Base-by-base conservation (phyloP, 176 grass and related monocot genomes). In the Dendrocalamus sinicus region DNA sequence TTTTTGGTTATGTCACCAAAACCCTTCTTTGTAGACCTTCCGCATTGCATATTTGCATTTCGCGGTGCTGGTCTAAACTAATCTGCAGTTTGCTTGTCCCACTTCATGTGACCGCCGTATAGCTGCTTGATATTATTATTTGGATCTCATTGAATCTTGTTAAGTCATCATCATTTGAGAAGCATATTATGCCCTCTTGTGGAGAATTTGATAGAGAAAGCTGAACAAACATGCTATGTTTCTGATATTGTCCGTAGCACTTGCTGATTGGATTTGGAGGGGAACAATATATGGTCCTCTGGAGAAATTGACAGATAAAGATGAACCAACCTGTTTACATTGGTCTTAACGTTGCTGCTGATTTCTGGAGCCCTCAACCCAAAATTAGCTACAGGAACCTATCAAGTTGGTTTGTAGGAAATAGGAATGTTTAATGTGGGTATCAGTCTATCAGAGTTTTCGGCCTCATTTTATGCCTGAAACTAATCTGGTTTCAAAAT, bases 151-250 rank as follows among this genome's bases (percentile, higher is more conserved):
- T 28, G 4, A 47, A 78, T 73, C 43, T 45, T 70, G 32, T 26
- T 59, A n/a, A 62, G 62, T 32, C 20, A n/a, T 83, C 74, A 51
- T 67, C 28, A 3, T 77, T 82, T 32, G 17, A 46, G 16, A 10
- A 40, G 17, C 23, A 45, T 67, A 17, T 26, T 61, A 32, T 50
- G 14, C 11, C 13, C 45, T 39, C 9, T 67, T 35, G 43, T 70
- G 58, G 44, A 75, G n/a, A 70, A 83, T 61, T 78, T 47, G 75
- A 80, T 74, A 76, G 43, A 84, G 80, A 86, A 84, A 79, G 63
- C 60, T 80, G 64, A 90, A 70, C 81, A 0, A 88, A 64, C 26
- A 46, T 69, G 44, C 26, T 28, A 48, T 65, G 22, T 19, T 73
- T 67, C 47, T 40, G 20, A 50, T 39, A 37, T 85, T 89, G 53